phyloP scores from a whole-genome alignment of 2,329 filamentous ascomycete species.

The Dothistroma pini region DNA sequence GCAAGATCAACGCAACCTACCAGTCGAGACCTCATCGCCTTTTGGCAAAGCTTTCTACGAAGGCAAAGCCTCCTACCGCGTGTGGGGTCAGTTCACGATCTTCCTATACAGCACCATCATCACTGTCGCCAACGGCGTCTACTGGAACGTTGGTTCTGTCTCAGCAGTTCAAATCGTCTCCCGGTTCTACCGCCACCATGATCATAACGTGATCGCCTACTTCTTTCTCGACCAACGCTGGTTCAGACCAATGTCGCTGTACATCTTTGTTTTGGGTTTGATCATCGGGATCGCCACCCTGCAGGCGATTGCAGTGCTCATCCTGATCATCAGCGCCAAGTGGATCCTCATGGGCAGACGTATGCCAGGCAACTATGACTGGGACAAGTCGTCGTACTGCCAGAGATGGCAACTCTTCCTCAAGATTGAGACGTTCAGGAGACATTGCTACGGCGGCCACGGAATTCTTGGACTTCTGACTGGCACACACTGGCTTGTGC shows the following conservation, averaged over 20 bases:
- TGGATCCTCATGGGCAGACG: conserved; percentile 53
- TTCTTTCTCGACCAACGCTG: conserved; percentile 14
- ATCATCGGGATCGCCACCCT: conserved; percentile 44
- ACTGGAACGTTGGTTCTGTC: conserved; percentile 52
- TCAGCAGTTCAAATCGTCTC: conserved; percentile 48
- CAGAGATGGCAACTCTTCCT: conserved; percentile 58
- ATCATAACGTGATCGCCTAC: conserved; percentile 4
- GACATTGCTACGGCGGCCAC: conserved; percentile 49
- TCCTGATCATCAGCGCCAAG: conserved; percentile 47
- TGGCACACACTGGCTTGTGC: conserved; percentile 50
- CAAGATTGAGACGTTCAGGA: conserved; percentile 50
- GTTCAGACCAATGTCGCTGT: conserved; percentile 40
- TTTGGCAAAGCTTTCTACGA: conserved; percentile 57
- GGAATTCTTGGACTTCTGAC: conserved; percentile 54
- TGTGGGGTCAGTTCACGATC: conserved; percentile 48
- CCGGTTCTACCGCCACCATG: conserved; percentile 30
- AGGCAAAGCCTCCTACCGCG: conserved; percentile 49
- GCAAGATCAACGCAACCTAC: neutral
- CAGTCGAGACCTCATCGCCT: conserved; percentile 37
- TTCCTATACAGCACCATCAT: conserved; percentile 50
- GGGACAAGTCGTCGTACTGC: conserved; percentile 54
- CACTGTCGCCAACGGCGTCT: conserved; percentile 47
- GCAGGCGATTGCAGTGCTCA: conserved; percentile 45
- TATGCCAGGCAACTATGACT: conserved; percentile 53
- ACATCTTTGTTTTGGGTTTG: conserved; percentile 39